Evolutionary conservation across 306 rosid genomes (phyloP).

Genomic region (Lathyrus oleraceus): DNA sequence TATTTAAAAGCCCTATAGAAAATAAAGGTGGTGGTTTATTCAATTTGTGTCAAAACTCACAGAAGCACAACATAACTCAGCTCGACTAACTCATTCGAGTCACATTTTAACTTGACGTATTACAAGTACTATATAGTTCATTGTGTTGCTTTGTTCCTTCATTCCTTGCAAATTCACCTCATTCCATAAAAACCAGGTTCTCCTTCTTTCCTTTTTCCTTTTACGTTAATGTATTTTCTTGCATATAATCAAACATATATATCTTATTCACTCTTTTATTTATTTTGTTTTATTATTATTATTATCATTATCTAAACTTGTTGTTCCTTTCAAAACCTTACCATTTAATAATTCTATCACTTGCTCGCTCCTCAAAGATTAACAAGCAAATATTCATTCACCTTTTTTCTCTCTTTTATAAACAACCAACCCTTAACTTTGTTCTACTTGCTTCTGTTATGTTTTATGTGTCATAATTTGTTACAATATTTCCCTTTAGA

Average conservation of each 20-base stretch:
- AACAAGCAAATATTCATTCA: neutral
- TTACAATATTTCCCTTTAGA: too few species aligned
- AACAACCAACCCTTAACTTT: neutral
- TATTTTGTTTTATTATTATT: neutral
- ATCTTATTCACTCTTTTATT: neutral
- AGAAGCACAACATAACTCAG: neutral
- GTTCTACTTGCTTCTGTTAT: neutral
- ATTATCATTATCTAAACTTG: neutral
- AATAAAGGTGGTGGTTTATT: too few species aligned
- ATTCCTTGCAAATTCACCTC: neutral
- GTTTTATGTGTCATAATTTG: too few species aligned
- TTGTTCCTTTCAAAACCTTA: neutral
- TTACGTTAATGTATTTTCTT: neutral
- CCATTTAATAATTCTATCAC: neutral
- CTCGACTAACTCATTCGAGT: neutral
- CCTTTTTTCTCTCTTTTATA: neutral
- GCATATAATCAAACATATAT: neutral
- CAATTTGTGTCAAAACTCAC: too few species aligned
- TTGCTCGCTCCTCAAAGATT: neutral
- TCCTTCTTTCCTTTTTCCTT: neutral
- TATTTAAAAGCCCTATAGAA: too few species aligned
- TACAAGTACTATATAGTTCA: neutral
- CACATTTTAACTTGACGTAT: neutral
- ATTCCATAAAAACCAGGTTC: neutral
- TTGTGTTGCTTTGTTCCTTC: neutral